Evolutionary conservation across 1,139 yeast genomes (phyloP).

Genomic region (Spathaspora sp.): DNA sequence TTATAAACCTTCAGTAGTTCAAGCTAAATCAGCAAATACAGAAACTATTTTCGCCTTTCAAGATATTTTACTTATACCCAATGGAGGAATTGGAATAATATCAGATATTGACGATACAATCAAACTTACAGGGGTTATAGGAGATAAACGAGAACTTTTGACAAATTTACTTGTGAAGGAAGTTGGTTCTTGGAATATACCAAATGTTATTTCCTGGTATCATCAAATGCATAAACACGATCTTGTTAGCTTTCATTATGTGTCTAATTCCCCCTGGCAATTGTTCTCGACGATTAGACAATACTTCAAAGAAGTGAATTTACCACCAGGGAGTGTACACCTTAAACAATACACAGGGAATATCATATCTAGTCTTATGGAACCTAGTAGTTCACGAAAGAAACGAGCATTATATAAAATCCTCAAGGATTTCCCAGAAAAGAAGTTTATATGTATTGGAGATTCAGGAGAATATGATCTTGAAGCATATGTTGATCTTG

Average conservation of each 20-base stretch:
- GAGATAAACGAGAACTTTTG: constrained; percentile 80
- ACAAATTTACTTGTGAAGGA: constrained; percentile 72
- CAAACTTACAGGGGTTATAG: constrained; percentile 84
- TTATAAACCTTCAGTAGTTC: constrained; percentile 55
- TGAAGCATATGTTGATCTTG: constrained; percentile 82
- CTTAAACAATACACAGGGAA: constrained; percentile 86
- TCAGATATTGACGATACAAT: constrained; percentile 96
- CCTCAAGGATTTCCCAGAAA: constrained; percentile 71
- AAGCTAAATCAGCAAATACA: constrained; percentile 39
- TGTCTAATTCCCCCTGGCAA: constrained; percentile 95
- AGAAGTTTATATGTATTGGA: constrained; percentile 81
- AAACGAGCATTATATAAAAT: constrained; percentile 61
- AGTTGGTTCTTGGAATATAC: constrained; percentile 64
- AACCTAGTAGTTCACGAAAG: constrained; percentile 84
- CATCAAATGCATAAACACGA: constrained; percentile 30
- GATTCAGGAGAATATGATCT: constrained; percentile 96
- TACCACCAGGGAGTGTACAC: constrained; percentile 80
- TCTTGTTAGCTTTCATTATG: constrained; percentile 75
- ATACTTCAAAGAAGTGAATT: constrained; percentile 52
- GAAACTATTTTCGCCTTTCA: constrained; percentile 48
- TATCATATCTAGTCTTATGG: constrained; percentile 74
- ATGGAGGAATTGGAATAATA: constrained; percentile 67
- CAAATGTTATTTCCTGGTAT: constrained; percentile 76
- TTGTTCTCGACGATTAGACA: constrained; percentile 63
- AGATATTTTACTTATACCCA: constrained; percentile 42